Percentiles rank a stretch among this genome's conserved stretches.
Evolutionary conservation across 306 rosid genomes (phyloP).

Genomic region (Prinsepia uniflora): DNA sequence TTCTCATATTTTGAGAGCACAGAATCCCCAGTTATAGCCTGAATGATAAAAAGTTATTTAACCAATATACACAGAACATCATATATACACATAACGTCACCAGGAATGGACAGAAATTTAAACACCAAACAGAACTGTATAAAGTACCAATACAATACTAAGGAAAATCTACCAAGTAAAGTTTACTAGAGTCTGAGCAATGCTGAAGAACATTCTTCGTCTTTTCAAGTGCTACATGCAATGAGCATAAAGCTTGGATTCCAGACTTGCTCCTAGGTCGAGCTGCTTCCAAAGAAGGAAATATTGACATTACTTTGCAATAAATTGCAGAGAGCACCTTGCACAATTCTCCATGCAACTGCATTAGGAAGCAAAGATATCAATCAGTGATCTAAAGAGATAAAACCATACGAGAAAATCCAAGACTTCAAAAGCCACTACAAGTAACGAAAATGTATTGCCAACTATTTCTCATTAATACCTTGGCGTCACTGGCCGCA

Average conservation of each 20-base stretch:
- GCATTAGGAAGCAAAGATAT: conserved; percentile 27
- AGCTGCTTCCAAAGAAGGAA: conserved; percentile 94
- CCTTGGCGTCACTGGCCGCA: conserved; percentile 87
- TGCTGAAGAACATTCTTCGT: conserved; percentile 83
- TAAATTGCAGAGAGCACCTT: conserved; percentile 71
- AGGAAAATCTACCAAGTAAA: conserved; percentile 68
- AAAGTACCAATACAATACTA: conserved; percentile 8
- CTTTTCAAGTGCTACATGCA: conserved; percentile 92
- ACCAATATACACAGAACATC: not conserved
- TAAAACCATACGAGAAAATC: not conserved
- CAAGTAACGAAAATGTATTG: not conserved
- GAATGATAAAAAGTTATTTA: conserved; percentile 27
- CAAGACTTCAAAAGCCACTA: not conserved
- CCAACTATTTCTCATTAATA: conserved; percentile 22
- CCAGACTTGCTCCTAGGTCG: conserved; percentile 97
- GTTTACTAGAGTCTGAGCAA: conserved; percentile 90
- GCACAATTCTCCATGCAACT: conserved; percentile 96
- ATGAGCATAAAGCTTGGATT: conserved; percentile 86
- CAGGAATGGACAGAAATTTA: not conserved
- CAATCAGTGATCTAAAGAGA: conserved; percentile 1
- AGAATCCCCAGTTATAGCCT: conserved; percentile 97
- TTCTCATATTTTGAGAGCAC: conserved; percentile 82
- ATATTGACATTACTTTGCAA: conserved; percentile 70
- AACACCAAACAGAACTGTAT: too few relatives aligned
- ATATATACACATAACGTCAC: not conserved